Base-by-base conservation (phyloP, 225 moss, liverwort and hornwort species). In the Sphagnum contortum region DNA sequence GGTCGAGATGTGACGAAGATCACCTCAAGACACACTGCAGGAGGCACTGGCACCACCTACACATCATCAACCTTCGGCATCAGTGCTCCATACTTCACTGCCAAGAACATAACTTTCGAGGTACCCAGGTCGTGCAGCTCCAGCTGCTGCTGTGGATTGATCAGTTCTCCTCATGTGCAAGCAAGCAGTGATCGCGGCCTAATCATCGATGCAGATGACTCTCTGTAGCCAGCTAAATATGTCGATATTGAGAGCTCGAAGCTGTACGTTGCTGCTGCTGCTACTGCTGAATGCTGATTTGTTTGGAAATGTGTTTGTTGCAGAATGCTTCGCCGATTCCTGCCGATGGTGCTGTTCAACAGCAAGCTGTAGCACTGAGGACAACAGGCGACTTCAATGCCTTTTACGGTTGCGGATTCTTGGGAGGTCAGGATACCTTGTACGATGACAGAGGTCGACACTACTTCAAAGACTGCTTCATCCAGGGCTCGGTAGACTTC, bases 11-110 rank as follows among this genome's bases (percentile, higher is more conserved):
- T 84, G 0, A 84, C 84, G 29, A 80, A 80, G 48, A 84, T 84
- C 48, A 78, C 81, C 12, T 75, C 72, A 64, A 73, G 75, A 29
- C 75, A 84, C 11, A 80, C 69, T 4, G 84, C 84, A 44, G 84
- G 74, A 5, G 55, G 47, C 2, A 67, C 64, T 53, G 84, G 84
- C 48, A 84, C 84, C 1, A 84, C 84, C 0, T 84, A 84, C 69
- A 84, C 84, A n/a, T 77, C 80, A 14, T 76, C 84, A 4, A 84
- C 84, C 2, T 73, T 84, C 3, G 84, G 84, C 50, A 69, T 84
- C 0, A 84, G 84, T 71, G 78, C 80, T 2, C 78, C 80, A 1
- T 81, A 73, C 65, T 84, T 84, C 69, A 81, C 80, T 44, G 84
- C 84, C 9, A 71, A 59, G 5, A 81, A 84, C 47, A 84, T 84